phyloP scores from a whole-genome alignment of 768 basidiomycete species.

The Pilatotrama ljubarskyi region DNA sequence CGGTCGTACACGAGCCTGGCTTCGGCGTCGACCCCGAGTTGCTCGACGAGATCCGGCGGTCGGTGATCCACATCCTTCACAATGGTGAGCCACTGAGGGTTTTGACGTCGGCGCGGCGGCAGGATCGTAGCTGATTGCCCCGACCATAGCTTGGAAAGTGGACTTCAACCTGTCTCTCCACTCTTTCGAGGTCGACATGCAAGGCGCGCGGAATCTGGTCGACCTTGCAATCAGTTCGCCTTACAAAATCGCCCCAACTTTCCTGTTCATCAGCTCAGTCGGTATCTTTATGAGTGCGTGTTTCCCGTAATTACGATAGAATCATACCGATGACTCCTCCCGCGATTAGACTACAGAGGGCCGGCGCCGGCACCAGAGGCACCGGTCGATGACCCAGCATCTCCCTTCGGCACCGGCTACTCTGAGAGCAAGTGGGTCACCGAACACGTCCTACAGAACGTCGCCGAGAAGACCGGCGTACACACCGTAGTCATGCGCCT shows the following conservation, averaged over 20 bases:
- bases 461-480: slow-evolving; percentile 20
- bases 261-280: slow-evolving; percentile 15
- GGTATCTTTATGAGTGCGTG: slow-evolving; percentile 14
- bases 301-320: no score
- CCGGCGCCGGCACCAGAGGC: slow-evolving; percentile 5
- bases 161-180: slow-evolving; percentile 42
- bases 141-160: slow-evolving; percentile 37
- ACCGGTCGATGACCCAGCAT: slow-evolving; percentile 1
- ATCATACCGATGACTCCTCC: neutral
- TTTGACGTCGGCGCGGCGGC: no score
- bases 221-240: slow-evolving; percentile 20
- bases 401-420: slow-evolving; percentile 29
- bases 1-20: slow-evolving; percentile 23
- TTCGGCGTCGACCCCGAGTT: slow-evolving; percentile 18
- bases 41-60: slow-evolving; percentile 16
- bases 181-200: slow-evolving; percentile 40
- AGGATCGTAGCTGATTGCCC: neutral
- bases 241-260: neutral
- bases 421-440: slow-evolving; percentile 34
- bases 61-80: slow-evolving; percentile 27
- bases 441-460: slow-evolving; percentile 33
- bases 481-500: slow-evolving; percentile 35
- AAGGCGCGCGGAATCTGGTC: slow-evolving; percentile 23
- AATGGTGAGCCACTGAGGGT: slow-evolving; percentile 31
- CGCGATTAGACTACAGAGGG: slow-evolving; percentile 8